phyloP scores from a whole-genome alignment of 148 eudicot species.

The Bassia scoparia region DNA sequence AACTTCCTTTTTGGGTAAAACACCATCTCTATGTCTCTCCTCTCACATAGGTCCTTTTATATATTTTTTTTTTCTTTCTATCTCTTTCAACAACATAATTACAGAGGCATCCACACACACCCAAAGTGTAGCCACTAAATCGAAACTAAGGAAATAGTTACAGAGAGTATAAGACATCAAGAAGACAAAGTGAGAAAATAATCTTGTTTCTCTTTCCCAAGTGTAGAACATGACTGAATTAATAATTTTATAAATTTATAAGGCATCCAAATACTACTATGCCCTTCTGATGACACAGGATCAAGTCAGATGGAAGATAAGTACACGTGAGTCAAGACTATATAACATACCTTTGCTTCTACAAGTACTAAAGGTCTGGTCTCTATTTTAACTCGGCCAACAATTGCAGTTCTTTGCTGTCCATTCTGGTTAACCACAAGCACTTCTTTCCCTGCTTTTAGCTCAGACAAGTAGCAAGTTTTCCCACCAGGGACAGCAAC shows the following conservation, averaged over 20 bases:
- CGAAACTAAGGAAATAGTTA: background rate
- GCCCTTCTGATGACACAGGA: background rate
- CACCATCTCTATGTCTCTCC: background rate
- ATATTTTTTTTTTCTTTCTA: background rate
- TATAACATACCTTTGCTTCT: constrained; percentile 74
- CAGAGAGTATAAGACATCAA: too few species aligned
- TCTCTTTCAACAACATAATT: background rate
- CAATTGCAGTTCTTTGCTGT: constrained; percentile 64
- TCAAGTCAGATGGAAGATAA: background rate
- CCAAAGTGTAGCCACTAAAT: background rate
- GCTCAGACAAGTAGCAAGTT: constrained; percentile 87
- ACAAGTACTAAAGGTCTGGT: constrained; percentile 77
- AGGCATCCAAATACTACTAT: too few species aligned
- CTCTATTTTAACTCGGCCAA: constrained; percentile 95
- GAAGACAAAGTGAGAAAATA: too few species aligned
- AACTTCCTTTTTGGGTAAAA: background rate
- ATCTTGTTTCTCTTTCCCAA: background rate
- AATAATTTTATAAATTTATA: background rate
- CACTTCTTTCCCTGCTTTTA: constrained; percentile 78
- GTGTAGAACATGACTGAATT: background rate
- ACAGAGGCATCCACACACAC: too few species aligned
- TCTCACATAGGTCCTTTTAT: background rate
- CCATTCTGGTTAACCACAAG: constrained; percentile 71
- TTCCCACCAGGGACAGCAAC: constrained; percentile 87
- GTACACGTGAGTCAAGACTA: constrained; percentile 1